Percentiles rank a stretch among this genome's conserved stretches.
phyloP scores from a whole-genome alignment of 2,329 filamentous ascomycete species.

The Pochonia chlamydosporia region DNA sequence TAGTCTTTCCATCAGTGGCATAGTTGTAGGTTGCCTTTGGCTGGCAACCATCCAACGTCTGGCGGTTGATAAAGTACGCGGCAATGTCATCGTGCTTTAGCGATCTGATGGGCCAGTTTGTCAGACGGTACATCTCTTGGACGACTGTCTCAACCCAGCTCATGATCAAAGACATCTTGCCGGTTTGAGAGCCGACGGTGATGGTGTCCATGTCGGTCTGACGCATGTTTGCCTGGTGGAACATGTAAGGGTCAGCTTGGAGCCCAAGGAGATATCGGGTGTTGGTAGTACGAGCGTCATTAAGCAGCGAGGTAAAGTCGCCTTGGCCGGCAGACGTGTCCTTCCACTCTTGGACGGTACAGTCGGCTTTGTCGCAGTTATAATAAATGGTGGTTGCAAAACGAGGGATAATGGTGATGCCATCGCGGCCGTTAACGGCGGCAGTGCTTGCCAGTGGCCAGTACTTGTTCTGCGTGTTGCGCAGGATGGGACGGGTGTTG shows the following conservation, averaged over 20 bases:
- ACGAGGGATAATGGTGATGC: slow-evolving; percentile 51
- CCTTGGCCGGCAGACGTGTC: slow-evolving; percentile 51
- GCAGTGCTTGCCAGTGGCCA: slow-evolving; percentile 50
- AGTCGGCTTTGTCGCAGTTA: slow-evolving; percentile 53
- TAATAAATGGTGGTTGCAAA: slow-evolving; percentile 60
- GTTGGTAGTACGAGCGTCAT: slow-evolving; percentile 44
- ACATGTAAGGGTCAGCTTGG: slow-evolving; percentile 51
- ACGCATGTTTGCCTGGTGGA: slow-evolving; percentile 58
- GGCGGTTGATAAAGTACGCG: slow-evolving; percentile 44
- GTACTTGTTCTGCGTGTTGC: slow-evolving; percentile 45
- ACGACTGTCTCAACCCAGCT: slow-evolving; percentile 50
- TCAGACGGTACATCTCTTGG: slow-evolving; percentile 46
- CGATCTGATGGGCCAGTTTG: slow-evolving; percentile 18
- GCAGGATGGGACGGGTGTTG: slow-evolving; percentile 50
- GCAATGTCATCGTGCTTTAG: slow-evolving; percentile 41
- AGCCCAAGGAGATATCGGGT: slow-evolving; percentile 51
- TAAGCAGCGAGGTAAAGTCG: slow-evolving; percentile 44
- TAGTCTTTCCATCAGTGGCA: slow-evolving; percentile 33
- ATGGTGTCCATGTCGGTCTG: slow-evolving; percentile 39
- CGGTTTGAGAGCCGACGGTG: slow-evolving; percentile 40
- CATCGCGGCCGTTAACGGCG: slow-evolving; percentile 45
- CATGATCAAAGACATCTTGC: slow-evolving; percentile 47
- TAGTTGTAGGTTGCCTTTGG: slow-evolving; percentile 42
- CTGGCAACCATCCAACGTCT: slow-evolving; percentile 44
- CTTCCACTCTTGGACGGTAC: slow-evolving; percentile 55